Percentiles rank a stretch among this genome's conserved stretches.
Evolutionary conservation across 345 rosid genomes (phyloP).

Genomic region (Theobroma cacao): DNA sequence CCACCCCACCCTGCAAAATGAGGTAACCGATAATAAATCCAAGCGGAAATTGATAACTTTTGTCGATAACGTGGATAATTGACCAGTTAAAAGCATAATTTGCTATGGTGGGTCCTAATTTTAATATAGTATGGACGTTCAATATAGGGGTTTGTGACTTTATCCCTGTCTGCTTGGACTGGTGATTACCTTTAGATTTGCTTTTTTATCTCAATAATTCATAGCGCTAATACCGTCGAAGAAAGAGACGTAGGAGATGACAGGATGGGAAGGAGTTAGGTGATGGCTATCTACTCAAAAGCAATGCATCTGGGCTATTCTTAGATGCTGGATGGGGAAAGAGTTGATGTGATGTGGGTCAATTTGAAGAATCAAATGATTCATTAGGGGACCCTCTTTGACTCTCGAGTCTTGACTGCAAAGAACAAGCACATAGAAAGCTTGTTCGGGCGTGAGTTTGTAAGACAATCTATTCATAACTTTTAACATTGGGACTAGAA

Average conservation of each 20-base stretch:
- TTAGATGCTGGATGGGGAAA: not conserved
- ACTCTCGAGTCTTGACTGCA: not conserved
- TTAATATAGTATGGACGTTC: not conserved
- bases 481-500: not conserved
- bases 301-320: conserved; percentile 10
- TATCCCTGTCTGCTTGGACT: not conserved
- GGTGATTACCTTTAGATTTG: not conserved
- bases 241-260: not conserved
- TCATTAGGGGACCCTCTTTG: conserved; percentile 8
- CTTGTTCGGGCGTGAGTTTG: not conserved
- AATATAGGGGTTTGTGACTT: not conserved
- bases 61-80: not conserved
- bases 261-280: not conserved
- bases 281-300: conserved; percentile 10
- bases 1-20: not conserved
- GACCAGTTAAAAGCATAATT: not conserved
- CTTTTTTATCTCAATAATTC: not conserved
- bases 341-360: conserved; percentile 10
- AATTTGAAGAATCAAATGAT: conserved; percentile 19
- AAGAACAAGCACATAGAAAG: not conserved
- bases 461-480: not conserved
- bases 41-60: not conserved
- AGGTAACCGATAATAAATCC: too few species aligned
- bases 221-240: conserved; percentile 8
- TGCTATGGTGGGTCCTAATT: not conserved